phyloP scores from a whole-genome alignment of 2,329 filamentous ascomycete species.

The Cladosporium oxysporum region DNA sequence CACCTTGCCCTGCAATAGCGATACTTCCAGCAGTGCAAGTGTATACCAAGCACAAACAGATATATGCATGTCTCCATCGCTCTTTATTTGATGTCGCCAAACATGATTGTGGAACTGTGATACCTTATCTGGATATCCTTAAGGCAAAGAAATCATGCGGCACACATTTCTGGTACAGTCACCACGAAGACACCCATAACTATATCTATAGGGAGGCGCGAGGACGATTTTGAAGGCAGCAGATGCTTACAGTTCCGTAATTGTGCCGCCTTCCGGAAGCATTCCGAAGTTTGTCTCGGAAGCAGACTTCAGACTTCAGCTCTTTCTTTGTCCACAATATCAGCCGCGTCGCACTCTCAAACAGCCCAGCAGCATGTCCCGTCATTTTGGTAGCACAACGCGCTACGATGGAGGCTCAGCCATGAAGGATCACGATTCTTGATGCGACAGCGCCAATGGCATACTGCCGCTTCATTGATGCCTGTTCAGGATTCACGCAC shows the following conservation, averaged over 20 bases:
- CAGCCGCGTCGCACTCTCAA: neutral
- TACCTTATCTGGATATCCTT: neutral
- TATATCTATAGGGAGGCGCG: neutral
- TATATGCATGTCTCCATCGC: neutral
- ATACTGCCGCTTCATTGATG: neutral
- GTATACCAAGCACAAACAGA: neutral
- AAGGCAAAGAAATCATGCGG: neutral
- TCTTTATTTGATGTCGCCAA: neutral
- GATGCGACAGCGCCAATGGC: neutral
- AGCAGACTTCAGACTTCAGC: neutral
- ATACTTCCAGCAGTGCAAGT: neutral
- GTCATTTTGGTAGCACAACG: neutral
- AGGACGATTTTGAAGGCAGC: no score
- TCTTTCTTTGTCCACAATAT: neutral
- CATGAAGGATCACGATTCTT: neutral
- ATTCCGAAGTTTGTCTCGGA: neutral
- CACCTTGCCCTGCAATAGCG: neutral
- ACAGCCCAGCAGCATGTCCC: neutral
- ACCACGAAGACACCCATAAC: neutral
- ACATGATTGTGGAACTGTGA: neutral
- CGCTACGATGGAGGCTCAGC: constrained; percentile 10
- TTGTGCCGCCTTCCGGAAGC: neutral
- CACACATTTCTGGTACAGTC: neutral
- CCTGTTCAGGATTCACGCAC: neutral
- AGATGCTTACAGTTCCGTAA: neutral